These are phyloP conservation scores for Tricholoma sp. DNA, from an alignment of 768 basidiomycete genomes.

Conservation along the genomic window DNA sequence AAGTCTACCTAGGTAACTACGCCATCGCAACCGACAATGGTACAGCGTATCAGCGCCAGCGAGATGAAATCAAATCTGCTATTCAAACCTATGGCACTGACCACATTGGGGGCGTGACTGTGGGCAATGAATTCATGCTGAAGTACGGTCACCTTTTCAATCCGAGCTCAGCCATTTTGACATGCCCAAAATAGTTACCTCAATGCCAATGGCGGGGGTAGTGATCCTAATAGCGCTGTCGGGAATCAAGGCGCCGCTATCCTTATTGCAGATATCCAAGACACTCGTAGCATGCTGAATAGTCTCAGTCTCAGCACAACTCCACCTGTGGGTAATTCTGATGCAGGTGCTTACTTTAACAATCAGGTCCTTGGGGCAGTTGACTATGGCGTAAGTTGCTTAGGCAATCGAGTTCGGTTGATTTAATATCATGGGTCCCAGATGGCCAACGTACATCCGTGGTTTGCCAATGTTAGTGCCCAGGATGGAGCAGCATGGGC, in stretches of 20 bases:
- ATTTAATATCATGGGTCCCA: slow-evolving; percentile 16
- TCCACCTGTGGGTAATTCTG: slow-evolving; percentile 71
- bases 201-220: slow-evolving; percentile 40
- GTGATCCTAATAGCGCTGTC: slow-evolving; percentile 50
- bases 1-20: slow-evolving; percentile 74
- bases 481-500: slow-evolving; percentile 78
- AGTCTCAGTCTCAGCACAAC: slow-evolving; percentile 51
- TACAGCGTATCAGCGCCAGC: slow-evolving; percentile 71
- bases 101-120: slow-evolving; percentile 76
- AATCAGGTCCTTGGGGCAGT: slow-evolving; percentile 53
- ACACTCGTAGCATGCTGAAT: slow-evolving; percentile 53
- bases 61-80: slow-evolving; percentile 56
- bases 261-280: slow-evolving; percentile 60
- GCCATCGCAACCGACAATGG: slow-evolving; percentile 54
- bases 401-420: neutral
- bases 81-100: slow-evolving; percentile 73
- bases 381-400: slow-evolving; percentile 60
- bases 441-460: slow-evolving; percentile 91
- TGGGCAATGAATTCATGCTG: slow-evolving; percentile 90
- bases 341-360: slow-evolving; percentile 86
- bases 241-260: slow-evolving; percentile 61
- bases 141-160: slow-evolving; percentile 41
- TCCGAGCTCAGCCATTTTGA: neutral
- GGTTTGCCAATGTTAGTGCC: slow-evolving; percentile 82
- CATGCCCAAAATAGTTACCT: slow-evolving; percentile 45